These are phyloP conservation scores for Vitis riparia DNA, from an alignment of 164 flowering plant genomes.

Conservation along the genomic window DNA sequence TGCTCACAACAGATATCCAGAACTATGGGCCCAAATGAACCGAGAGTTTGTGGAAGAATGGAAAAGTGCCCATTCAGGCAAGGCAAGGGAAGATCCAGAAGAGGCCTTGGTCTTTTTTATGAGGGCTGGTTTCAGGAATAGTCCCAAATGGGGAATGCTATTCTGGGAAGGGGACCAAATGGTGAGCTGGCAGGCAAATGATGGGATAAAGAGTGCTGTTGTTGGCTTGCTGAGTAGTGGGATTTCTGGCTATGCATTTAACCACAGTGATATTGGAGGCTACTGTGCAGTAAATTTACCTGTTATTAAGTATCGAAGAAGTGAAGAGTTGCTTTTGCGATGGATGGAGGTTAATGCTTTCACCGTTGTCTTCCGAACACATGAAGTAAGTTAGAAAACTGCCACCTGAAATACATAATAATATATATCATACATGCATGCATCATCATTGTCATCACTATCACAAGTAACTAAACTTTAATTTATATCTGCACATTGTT, in stretches of 20 bases:
- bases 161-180: constrained; percentile 97
- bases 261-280: constrained; percentile 92
- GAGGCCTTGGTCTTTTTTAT: constrained; percentile 73
- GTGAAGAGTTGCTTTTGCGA: constrained; percentile 72
- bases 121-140: constrained; percentile 83
- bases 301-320: constrained; percentile 59
- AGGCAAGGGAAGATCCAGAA: constrained; percentile 43
- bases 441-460: too few species aligned
- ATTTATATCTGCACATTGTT: too few species aligned
- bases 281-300: constrained; percentile 82
- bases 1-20: constrained; percentile 87
- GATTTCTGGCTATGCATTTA: constrained; percentile 74
- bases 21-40: constrained; percentile 81
- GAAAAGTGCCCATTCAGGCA: constrained; percentile 32
- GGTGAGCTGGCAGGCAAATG: constrained; percentile 91
- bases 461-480: too few species aligned
- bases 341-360: constrained; percentile 90
- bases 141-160: constrained; percentile 81
- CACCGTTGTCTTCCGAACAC: constrained; percentile 74
- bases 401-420: constrained; percentile 1
- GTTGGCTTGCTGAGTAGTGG: constrained; percentile 84
- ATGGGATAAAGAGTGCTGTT: constrained; percentile 88
- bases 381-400: constrained; percentile 57
- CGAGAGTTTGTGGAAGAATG: constrained; percentile 82
- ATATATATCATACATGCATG: too few species aligned